Percentiles rank a stretch among this genome's conserved stretches.
Conservation (phyloP, 2,329 filamentous ascomycete genomes). For the Simplicillium aogashimaense region DNA sequence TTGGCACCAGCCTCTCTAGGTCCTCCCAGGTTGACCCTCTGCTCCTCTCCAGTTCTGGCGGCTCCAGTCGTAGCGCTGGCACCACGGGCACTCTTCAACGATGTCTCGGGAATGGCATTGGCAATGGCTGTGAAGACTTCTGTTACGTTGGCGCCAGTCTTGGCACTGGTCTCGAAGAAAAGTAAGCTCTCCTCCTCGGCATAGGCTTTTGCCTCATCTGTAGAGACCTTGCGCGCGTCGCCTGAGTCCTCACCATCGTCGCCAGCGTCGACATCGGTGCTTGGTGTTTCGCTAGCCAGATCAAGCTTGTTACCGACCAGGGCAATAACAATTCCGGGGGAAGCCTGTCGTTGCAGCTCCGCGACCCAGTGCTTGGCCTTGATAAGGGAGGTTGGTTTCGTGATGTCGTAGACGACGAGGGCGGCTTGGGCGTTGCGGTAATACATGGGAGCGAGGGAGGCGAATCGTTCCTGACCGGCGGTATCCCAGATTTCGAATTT, state of each 20-base stretch:
- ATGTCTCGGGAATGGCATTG: constrained; percentile 95
- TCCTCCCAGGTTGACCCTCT: constrained; percentile 74
- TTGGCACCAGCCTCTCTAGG: constrained; percentile 67
- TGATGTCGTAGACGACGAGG: constrained; percentile 96
- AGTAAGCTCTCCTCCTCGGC: constrained; percentile 89
- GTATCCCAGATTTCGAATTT: constrained; percentile 98
- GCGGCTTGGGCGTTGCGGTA: constrained; percentile 98
- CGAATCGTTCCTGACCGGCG: constrained; percentile 94
- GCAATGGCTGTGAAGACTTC: constrained; percentile 98
- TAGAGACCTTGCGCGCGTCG: constrained; percentile 79
- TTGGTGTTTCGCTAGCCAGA: constrained; percentile 54
- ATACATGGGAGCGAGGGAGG: constrained; percentile 96
- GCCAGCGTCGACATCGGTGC: constrained; percentile 35
- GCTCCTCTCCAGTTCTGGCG: constrained; percentile 53
- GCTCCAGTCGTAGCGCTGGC: constrained; percentile 51
- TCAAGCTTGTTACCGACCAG: constrained; percentile 96
- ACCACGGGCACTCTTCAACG: constrained; percentile 80
- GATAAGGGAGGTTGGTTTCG: constrained; percentile 86
- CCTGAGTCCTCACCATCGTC: constrained; percentile 53
- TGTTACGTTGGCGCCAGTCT: constrained; percentile 87
- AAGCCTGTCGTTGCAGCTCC: constrained; percentile 91
- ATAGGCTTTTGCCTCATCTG: constrained; percentile 84
- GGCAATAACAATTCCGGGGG: constrained; percentile 91
- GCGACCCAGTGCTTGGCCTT: constrained; percentile 99
- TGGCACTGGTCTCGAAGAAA: constrained; percentile 97